A percentile compares a stretch with the other conserved stretches of the same genome.
These are phyloP conservation scores for Pseudogymnoascus sp. DNA, from an alignment of 2,329 filamentous ascomycete species.

Conservation along the genomic window DNA sequence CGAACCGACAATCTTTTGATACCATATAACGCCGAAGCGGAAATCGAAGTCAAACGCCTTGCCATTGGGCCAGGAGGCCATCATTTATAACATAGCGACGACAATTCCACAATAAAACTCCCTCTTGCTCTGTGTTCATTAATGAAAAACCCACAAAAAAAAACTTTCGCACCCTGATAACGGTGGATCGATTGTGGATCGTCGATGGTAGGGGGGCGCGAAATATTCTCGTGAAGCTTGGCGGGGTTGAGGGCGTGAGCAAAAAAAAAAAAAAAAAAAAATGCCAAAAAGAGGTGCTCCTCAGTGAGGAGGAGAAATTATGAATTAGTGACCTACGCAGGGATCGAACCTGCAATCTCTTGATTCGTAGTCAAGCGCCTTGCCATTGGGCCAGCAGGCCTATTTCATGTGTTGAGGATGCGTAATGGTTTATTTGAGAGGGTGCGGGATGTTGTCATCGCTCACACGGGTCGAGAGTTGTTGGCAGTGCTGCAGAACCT, in stretches of 20 bases:
- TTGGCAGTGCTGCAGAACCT: neutral
- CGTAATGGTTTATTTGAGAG: neutral
- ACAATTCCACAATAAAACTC: neutral
- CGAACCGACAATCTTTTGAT: conserved; percentile 34
- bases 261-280: neutral
- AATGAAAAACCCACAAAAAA: neutral
- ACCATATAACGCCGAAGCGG: conserved; percentile 1
- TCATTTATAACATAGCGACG: conserved; percentile 4
- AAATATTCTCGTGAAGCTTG: neutral
- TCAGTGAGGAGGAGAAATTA: neutral
- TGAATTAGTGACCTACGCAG: conserved; percentile 16
- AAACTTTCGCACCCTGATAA: neutral
- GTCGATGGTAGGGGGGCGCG: neutral
- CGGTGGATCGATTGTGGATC: neutral
- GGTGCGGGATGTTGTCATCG: neutral
- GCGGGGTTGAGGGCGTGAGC: neutral
- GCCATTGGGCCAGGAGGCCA: conserved; percentile 42
- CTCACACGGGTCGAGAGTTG: neutral
- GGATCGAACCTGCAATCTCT: conserved; percentile 32
- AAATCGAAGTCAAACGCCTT: conserved; percentile 48
- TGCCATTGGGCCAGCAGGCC: conserved; percentile 44
- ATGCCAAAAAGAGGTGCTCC: neutral
- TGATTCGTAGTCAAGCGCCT: conserved; percentile 49
- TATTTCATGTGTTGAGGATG: neutral
- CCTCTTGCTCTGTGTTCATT: neutral